Percentiles rank a stretch among this genome's conserved stretches.
These are phyloP conservation scores for Platanthera zijinensis DNA, from an alignment of 106 monocot genomes.

Conservation along the genomic window DNA sequence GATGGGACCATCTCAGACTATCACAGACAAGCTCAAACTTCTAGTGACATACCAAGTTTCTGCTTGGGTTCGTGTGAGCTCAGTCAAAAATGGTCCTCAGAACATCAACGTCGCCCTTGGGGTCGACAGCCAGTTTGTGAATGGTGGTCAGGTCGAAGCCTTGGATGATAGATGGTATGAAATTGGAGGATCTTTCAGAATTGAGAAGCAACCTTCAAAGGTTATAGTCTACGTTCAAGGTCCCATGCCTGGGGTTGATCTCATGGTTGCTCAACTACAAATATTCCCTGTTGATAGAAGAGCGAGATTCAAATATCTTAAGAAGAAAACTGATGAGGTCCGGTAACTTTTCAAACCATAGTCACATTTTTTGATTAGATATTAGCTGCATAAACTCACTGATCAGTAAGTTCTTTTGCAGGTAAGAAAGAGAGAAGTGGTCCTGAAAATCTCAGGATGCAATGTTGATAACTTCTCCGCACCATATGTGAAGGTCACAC, in stretches of 20 bases:
- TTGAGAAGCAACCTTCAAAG: conserved; percentile 53
- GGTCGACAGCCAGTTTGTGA: conserved; percentile 73
- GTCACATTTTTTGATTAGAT: no score
- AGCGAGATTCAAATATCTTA: conserved; percentile 57
- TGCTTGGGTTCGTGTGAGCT: conserved; percentile 74
- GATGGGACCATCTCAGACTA: conserved; percentile 89
- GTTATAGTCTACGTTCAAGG: conserved; percentile 77
- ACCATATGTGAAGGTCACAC: conserved; percentile 42
- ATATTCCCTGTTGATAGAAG: conserved; percentile 79
- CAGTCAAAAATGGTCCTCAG: conserved; percentile 40
- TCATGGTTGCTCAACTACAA: conserved; percentile 80
- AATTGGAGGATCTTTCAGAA: conserved; percentile 69
- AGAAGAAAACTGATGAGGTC: conserved; percentile 71
- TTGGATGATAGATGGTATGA: conserved; percentile 78
- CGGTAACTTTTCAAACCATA: neutral
- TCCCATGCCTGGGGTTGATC: conserved; percentile 58
- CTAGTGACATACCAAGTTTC: conserved; percentile 67
- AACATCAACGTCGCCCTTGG: conserved; percentile 64
- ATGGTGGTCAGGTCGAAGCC: conserved; percentile 69
- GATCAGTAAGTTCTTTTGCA: conserved; percentile 8
- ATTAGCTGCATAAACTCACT: no score
- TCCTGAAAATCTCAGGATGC: conserved; percentile 54
- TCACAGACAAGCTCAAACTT: conserved; percentile 55
- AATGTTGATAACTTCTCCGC: conserved; percentile 9
- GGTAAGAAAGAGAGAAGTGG: conserved; percentile 82